Conservation (phyloP, 257 asterid genomes). For the Datura wrightii region DNA sequence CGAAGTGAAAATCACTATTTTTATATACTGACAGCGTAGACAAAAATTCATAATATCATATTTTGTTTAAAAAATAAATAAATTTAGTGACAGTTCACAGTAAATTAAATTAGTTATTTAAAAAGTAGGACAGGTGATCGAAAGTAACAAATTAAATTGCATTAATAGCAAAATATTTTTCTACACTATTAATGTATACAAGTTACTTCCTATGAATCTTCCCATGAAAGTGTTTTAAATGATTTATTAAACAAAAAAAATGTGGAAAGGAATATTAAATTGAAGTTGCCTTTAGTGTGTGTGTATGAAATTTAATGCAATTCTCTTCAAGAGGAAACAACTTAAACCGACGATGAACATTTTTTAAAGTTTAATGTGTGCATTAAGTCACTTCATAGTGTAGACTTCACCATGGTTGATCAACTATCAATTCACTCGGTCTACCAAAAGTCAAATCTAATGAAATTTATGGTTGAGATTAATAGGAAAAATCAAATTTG, state of each 20-base stretch:
- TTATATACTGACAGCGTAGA: not conserved
- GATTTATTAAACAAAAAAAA: not conserved
- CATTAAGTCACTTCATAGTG: not conserved
- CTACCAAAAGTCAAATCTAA: constrained; percentile 9
- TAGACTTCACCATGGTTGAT: not conserved
- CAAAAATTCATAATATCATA: not conserved
- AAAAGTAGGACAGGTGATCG: not conserved
- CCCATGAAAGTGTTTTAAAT: not conserved
- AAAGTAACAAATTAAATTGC: not conserved
- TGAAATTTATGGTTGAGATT: not conserved
- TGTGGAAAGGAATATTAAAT: not conserved
- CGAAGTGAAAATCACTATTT: not conserved
- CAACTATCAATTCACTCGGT: not conserved
- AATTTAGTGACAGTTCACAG: not conserved
- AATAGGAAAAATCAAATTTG: not conserved
- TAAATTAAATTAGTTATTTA: not conserved
- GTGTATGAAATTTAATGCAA: not conserved
- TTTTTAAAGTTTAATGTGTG: not conserved
- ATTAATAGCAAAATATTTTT: not conserved
- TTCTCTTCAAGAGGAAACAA: not conserved
- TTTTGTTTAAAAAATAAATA: not conserved
- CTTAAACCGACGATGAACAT: not conserved
- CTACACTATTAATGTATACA: not conserved
- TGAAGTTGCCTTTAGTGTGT: not conserved
- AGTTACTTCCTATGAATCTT: not conserved